phyloP scores from a whole-genome alignment of 441 rosid species.

The Gossypium schwendimanii region DNA sequence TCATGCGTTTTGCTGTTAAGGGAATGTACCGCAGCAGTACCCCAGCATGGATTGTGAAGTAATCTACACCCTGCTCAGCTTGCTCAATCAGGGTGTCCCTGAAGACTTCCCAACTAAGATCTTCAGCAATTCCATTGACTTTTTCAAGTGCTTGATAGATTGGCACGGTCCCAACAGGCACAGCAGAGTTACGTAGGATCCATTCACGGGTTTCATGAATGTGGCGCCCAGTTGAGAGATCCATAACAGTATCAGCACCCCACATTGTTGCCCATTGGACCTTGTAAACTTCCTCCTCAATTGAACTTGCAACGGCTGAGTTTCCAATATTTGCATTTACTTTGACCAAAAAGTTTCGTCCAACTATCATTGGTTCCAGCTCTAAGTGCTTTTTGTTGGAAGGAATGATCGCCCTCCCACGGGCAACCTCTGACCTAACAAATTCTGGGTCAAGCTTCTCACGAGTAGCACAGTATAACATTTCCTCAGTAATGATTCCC shows the following conservation, averaged over 20 bases:
- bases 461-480: conserved; percentile 79
- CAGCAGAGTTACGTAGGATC: conserved; percentile 88
- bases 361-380: conserved; percentile 90
- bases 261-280: conserved; percentile 99
- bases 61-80: conserved; percentile 97
- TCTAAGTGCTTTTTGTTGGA: conserved; percentile 93
- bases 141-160: conserved; percentile 96
- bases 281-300: conserved; percentile 95
- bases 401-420: conserved; percentile 96
- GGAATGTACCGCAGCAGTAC: conserved; percentile 86
- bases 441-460: conserved; percentile 96
- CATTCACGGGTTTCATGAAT: conserved; percentile 98
- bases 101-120: conserved; percentile 89
- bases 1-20: conserved; percentile 86
- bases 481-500: conserved; percentile 89
- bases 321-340: conserved; percentile 97
- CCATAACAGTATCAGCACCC: conserved; percentile 99
- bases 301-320: conserved; percentile 90
- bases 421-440: conserved; percentile 91
- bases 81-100: conserved; percentile 87
- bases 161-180: conserved; percentile 92
- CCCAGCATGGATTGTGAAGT: conserved; percentile 94
- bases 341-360: conserved; percentile 88
- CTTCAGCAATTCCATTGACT: conserved; percentile 83
- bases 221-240: conserved; percentile 94